Conservation (phyloP, 805 yeast species). For the Nakazawaea holstii region DNA sequence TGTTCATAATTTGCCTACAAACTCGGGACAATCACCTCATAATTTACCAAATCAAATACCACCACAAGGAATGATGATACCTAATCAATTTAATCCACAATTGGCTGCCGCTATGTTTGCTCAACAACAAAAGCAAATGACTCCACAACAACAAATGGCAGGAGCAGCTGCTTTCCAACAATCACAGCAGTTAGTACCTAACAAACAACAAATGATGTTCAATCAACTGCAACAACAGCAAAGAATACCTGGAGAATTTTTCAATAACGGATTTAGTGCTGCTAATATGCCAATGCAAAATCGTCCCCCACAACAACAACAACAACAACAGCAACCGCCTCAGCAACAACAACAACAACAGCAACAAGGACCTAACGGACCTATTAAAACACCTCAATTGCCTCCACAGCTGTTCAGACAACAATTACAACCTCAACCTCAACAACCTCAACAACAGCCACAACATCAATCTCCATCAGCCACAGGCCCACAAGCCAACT, state of each 20-base stretch:
- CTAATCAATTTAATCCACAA: slow-evolving; percentile 24
- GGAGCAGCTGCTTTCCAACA: slow-evolving; percentile 14
- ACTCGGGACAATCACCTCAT: slow-evolving; percentile 8
- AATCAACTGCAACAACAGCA: slow-evolving; percentile 11
- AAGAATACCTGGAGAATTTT: slow-evolving; percentile 18
- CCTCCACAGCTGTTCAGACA: slow-evolving; percentile 3
- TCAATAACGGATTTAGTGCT: slow-evolving; percentile 17
- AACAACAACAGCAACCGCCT: slow-evolving; percentile 12
- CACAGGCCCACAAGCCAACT: slow-evolving; percentile 10
- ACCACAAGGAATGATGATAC: slow-evolving; percentile 25
- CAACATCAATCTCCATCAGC: slow-evolving; percentile 13
- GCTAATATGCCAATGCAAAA: slow-evolving; percentile 12
- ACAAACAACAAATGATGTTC: slow-evolving; percentile 11
- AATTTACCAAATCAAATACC: slow-evolving; percentile 8
- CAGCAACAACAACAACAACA: slow-evolving; percentile 13
- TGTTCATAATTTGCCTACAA: slow-evolving; percentile 12
- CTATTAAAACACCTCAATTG: neutral
- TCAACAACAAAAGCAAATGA: slow-evolving; percentile 13
- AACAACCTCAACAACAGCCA: slow-evolving; percentile 15
- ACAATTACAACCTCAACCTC: slow-evolving; percentile 11
- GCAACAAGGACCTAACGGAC: slow-evolving; percentile 1
- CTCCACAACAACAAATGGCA: slow-evolving; percentile 13
- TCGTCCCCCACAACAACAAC: slow-evolving; percentile 23
- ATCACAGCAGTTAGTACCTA: slow-evolving; percentile 11
- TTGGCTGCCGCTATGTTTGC: slow-evolving; percentile 22